Evolutionary conservation across 1,139 yeast genomes (phyloP).

Genomic region (Meyerozyma guilliermondii): DNA sequence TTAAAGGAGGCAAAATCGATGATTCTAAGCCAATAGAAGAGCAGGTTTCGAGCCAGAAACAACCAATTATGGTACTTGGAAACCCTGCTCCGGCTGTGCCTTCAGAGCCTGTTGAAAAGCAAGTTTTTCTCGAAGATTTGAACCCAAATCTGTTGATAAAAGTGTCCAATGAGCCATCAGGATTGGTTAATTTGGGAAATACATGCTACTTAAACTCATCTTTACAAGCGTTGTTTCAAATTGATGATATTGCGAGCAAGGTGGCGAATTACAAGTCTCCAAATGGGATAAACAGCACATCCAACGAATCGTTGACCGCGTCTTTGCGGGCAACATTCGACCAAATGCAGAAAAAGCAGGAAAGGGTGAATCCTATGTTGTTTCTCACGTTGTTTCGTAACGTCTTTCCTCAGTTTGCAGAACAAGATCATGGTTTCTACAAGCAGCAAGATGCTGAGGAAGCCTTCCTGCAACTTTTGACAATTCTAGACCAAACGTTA

Average conservation of each 20-base stretch:
- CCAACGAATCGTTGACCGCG: conserved; percentile 9
- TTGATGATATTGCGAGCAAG: conserved; percentile 49
- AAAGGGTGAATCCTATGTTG: conserved; percentile 52
- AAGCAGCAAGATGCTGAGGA: conserved; percentile 99
- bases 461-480: conserved; percentile 76
- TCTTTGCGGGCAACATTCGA: conserved; percentile 40
- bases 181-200: conserved; percentile 84
- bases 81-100: conserved; percentile 74
- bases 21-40: conserved; percentile 48
- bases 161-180: conserved; percentile 60
- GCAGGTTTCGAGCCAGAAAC: conserved; percentile 52
- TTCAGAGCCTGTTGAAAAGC: conserved; percentile 50
- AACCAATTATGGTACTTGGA: conserved; percentile 84
- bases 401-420: conserved; percentile 85
- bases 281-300: conserved; percentile 6
- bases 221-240: conserved; percentile 69
- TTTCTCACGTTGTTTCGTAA: conserved; percentile 61
- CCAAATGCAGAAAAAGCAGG: conserved; percentile 44
- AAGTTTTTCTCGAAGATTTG: conserved; percentile 67
- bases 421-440: conserved; percentile 65
- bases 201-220: conserved; percentile 94
- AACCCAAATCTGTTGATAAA: conserved; percentile 38
- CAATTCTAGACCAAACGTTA: conserved; percentile 46
- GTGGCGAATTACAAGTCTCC: conserved; percentile 1
- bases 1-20: conserved; percentile 82